These are phyloP conservation scores for Globisporangium recalcitrans DNA, from an alignment of 352 stramenopile genomes.

Conservation along the genomic window DNA sequence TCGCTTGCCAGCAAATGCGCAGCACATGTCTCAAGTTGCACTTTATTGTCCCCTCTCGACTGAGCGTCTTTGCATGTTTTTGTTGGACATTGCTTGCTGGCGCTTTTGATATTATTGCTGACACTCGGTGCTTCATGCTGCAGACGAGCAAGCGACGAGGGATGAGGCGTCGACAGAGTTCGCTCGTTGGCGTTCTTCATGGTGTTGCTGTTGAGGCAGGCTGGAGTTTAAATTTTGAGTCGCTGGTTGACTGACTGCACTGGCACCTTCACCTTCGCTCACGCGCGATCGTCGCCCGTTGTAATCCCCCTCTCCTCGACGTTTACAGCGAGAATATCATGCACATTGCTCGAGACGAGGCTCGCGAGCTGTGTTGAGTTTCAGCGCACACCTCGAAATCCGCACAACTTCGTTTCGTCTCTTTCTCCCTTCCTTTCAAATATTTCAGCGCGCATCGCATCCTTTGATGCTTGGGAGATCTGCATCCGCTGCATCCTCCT, in stretches of 20 bases:
- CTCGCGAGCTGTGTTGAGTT: no score
- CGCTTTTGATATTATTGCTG: no score
- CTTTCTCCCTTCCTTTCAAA: neutral
- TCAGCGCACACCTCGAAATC: no score
- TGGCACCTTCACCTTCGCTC: no score
- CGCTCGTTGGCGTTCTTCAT: neutral
- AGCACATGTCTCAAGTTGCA: neutral
- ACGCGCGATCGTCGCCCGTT: neutral
- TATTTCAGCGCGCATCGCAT: no score
- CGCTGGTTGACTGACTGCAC: no score
- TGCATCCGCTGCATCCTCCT: no score
- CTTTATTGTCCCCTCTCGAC: neutral
- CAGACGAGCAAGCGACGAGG: no score
- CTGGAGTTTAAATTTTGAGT: no score
- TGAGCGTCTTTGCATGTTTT: neutral
- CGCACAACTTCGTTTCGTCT: neutral
- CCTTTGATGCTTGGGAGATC: neutral
- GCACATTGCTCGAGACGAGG: neutral
- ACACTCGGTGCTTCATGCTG: no score
- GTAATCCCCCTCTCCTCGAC: neutral
- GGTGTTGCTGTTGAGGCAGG: neutral
- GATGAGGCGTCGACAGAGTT: neutral
- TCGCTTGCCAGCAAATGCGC: neutral
- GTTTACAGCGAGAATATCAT: neutral
- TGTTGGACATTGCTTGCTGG: no score